Evolutionary conservation across 1,284 basidiomycete species (phyloP).

Genomic region (Microbotryum silenes-acaulis): DNA sequence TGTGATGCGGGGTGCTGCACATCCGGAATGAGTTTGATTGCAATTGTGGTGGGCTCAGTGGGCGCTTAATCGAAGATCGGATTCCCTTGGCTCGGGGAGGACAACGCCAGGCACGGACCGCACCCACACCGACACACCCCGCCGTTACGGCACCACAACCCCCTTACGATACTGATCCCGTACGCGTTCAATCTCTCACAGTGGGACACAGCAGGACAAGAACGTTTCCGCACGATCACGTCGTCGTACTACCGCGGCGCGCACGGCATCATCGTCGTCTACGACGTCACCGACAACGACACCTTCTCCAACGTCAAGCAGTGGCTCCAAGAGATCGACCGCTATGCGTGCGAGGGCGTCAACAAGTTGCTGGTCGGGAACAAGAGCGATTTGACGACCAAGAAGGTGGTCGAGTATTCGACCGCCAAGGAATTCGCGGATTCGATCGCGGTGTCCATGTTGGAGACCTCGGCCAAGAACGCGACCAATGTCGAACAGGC

Average conservation of each 20-base stretch:
- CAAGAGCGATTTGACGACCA: constrained; percentile 93
- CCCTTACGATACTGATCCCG: constrained; percentile 10
- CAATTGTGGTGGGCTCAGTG: no score
- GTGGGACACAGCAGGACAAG: constrained; percentile 99
- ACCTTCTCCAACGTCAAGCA: constrained; percentile 99
- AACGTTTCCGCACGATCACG: constrained; percentile 95
- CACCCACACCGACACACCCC: neutral
- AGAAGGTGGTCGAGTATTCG: constrained; percentile 98
- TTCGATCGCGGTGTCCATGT: constrained; percentile 40
- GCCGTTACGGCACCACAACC: neutral
- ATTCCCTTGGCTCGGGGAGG: no score
- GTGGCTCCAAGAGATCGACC: constrained; percentile 99
- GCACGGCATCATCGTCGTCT: constrained; percentile 96
- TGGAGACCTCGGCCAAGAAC: constrained; percentile 46
- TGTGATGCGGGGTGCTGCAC: no score
- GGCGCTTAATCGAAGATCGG: no score
- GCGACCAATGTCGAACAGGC: constrained; percentile 47
- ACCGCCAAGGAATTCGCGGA: constrained; percentile 69
- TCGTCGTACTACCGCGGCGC: constrained; percentile 85
- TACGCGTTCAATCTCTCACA: constrained; percentile 38
- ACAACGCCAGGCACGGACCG: no score
- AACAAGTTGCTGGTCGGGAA: constrained; percentile 98
- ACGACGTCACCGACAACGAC: constrained; percentile 95
- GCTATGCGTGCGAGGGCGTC: constrained; percentile 97
- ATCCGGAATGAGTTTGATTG: no score